Conservation (phyloP, 2,329 filamentous ascomycete genomes). For the Ophiostoma sp. region DNA sequence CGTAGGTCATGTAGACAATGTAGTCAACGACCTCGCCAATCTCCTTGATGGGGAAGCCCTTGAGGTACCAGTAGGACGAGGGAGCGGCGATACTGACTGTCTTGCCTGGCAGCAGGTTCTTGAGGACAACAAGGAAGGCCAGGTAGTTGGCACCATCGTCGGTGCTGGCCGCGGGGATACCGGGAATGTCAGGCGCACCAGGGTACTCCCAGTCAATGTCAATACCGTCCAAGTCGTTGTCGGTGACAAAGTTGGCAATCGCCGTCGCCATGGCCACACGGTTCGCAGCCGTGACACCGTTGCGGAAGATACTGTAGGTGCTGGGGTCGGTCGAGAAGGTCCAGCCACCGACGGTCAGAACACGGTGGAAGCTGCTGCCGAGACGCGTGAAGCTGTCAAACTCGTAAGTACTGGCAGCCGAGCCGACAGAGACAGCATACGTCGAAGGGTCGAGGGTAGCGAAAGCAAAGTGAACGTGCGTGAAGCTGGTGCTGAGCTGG, state of each 20-base stretch:
- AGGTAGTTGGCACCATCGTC: slow-evolving; percentile 41
- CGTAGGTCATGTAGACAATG: slow-evolving; percentile 41
- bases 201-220: no score
- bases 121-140: slow-evolving; percentile 36
- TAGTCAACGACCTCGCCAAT: slow-evolving; percentile 38
- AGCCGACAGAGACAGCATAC: slow-evolving; percentile 31
- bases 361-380: slow-evolving; percentile 39
- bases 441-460: slow-evolving; percentile 32
- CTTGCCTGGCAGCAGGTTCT: slow-evolving; percentile 31
- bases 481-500: slow-evolving; percentile 32
- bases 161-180: slow-evolving; percentile 35
- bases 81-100: slow-evolving; percentile 35
- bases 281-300: slow-evolving; percentile 27
- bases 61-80: slow-evolving; percentile 39
- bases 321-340: slow-evolving; percentile 40
- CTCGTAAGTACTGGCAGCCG: slow-evolving; percentile 29
- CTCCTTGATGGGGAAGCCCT: slow-evolving; percentile 35
- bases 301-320: slow-evolving; percentile 43
- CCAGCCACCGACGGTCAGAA: slow-evolving; percentile 50
- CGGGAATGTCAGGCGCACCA: slow-evolving; percentile 32
- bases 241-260: slow-evolving; percentile 22
- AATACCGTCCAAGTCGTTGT: slow-evolving; percentile 24
- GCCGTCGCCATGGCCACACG: slow-evolving; percentile 22
- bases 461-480: slow-evolving; percentile 40
- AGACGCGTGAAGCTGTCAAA: slow-evolving; percentile 36